Percentiles rank a stretch among this genome's conserved stretches.
Conservation (phyloP, 139 green algal genomes). For the Volvox africanus region DNA sequence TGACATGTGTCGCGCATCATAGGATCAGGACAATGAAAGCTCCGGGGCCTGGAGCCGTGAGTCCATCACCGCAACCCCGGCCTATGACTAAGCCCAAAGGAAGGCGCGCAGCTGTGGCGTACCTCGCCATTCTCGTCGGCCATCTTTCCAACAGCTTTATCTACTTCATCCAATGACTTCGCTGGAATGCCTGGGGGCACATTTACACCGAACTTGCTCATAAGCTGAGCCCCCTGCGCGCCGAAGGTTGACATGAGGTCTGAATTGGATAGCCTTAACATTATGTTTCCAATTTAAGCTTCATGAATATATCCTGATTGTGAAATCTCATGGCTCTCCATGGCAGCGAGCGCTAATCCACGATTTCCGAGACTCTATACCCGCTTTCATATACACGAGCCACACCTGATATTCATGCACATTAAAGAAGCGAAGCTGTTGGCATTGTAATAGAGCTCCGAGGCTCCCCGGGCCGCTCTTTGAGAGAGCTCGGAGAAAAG, state of each 20-base stretch:
- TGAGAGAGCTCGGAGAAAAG: neutral
- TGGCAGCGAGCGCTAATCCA: too few relatives aligned
- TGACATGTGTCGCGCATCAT: too few relatives aligned
- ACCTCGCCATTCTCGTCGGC: slow-evolving; percentile 84
- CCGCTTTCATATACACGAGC: neutral
- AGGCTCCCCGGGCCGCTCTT: neutral
- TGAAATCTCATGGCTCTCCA: neutral
- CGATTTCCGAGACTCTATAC: slow-evolving; percentile 4
- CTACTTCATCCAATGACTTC: slow-evolving; percentile 83
- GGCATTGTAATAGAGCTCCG: slow-evolving; percentile 43
- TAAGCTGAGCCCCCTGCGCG: slow-evolving; percentile 92
- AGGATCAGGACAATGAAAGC: too few relatives aligned
- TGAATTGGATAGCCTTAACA: too few relatives aligned
- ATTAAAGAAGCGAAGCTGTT: slow-evolving; percentile 87
- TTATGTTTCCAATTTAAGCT: neutral
- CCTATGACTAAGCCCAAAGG: too few relatives aligned
- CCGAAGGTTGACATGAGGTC: neutral
- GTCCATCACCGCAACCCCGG: too few relatives aligned
- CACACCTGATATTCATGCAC: slow-evolving; percentile 96
- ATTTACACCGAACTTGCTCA: slow-evolving; percentile 94
- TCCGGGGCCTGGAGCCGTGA: too few relatives aligned
- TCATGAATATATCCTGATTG: neutral
- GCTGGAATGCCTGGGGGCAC: slow-evolving; percentile 90
- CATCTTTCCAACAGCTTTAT: slow-evolving; percentile 80
- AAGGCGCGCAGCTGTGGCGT: neutral